Conservation (phyloP, 768 basidiomycete species). For the Butyriboletus loyo region DNA sequence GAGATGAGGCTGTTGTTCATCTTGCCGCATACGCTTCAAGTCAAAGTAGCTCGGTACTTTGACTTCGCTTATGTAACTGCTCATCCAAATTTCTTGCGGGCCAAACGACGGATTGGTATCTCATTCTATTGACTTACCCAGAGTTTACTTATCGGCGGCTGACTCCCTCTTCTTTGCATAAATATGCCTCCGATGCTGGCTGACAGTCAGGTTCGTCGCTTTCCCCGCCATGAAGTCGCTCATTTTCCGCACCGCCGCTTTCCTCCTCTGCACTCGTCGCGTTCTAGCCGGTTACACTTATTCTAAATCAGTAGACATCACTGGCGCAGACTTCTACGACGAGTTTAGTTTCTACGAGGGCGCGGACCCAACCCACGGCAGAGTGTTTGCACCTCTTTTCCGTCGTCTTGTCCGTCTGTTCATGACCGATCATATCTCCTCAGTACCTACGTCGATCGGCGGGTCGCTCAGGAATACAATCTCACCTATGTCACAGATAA, state of each 20-base stretch:
- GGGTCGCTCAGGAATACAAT: constrained; percentile 25
- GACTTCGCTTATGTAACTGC: constrained; percentile 10
- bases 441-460: constrained; percentile 27
- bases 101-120: neutral
- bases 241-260: neutral
- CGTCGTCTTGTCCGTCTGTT: neutral
- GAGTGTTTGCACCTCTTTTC: constrained; percentile 47
- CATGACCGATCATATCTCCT: neutral
- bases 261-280: neutral
- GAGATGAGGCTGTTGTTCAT: constrained; percentile 40
- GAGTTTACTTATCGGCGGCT: constrained; percentile 1
- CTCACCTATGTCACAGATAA: constrained; percentile 29
- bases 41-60: neutral
- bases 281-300: constrained; percentile 8
- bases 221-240: constrained; percentile 6
- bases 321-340: constrained; percentile 47
- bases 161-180: neutral
- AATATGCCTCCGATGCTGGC: neutral
- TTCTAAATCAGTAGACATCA: constrained; percentile 36
- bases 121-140: neutral
- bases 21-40: neutral
- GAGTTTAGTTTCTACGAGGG: constrained; percentile 48
- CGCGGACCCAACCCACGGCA: constrained; percentile 62
- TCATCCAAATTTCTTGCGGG: neutral
- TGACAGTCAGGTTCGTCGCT: constrained; percentile 8